Percentiles rank a stretch among this genome's conserved stretches.
Evolutionary conservation across 2,329 filamentous ascomycete species (phyloP).

Genomic region (Cytospora chrysosperma): DNA sequence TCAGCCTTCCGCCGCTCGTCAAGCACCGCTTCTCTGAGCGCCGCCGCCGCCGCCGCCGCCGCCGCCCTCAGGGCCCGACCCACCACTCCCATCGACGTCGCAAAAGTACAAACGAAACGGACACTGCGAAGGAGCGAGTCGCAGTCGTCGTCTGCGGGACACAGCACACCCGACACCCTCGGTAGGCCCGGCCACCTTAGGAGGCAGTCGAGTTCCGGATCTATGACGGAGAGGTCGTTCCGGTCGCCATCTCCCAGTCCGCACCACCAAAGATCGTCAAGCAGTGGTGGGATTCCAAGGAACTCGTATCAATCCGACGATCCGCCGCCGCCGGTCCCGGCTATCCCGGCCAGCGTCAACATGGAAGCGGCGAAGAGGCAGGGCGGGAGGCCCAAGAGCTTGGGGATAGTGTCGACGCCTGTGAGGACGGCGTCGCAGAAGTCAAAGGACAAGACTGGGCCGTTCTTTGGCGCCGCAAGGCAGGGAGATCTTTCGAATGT

Average conservation of each 20-base stretch:
- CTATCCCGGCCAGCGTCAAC: constrained; percentile 57
- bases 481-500: constrained; percentile 45
- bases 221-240: constrained; percentile 89
- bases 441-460: constrained; percentile 38
- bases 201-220: constrained; percentile 68
- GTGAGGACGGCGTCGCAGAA: constrained; percentile 56
- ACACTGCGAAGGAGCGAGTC: constrained; percentile 72
- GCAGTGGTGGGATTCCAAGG: constrained; percentile 30
- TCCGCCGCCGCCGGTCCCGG: constrained; percentile 77
- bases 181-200: constrained; percentile 45
- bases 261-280: constrained; percentile 29
- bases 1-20: constrained; percentile 72
- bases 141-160: constrained; percentile 59
- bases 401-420: constrained; percentile 42
- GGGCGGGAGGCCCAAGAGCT: constrained; percentile 32
- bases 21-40: constrained; percentile 68
- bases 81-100: constrained; percentile 74
- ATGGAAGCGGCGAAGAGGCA: constrained; percentile 27
- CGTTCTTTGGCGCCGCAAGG: constrained; percentile 50
- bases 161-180: constrained; percentile 11
- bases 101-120: constrained; percentile 84
- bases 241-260: constrained; percentile 69
- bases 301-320: constrained; percentile 35
- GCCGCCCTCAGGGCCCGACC: constrained; percentile 78
- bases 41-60: constrained; percentile 83